phyloP scores from a whole-genome alignment of 768 basidiomycete species.

The Naganishia vishniacii region DNA sequence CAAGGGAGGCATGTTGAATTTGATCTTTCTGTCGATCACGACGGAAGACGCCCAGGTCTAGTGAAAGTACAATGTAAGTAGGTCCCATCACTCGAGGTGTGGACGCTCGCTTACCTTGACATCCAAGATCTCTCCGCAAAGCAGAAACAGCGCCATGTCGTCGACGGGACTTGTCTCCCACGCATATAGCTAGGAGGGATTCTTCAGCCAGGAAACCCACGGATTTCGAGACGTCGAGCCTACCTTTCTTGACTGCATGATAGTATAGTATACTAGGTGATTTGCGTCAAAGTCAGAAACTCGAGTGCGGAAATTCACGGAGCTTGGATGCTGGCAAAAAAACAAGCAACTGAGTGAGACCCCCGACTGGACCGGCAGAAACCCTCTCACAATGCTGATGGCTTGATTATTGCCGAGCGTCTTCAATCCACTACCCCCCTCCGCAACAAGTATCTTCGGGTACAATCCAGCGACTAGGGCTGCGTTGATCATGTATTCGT shows the following conservation, averaged over 20 bases:
- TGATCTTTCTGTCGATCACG: slow-evolving; percentile 78
- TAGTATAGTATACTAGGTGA: slow-evolving; percentile 75
- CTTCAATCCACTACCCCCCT: slow-evolving; percentile 60
- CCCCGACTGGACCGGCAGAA: neutral
- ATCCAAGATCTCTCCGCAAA: slow-evolving; percentile 79
- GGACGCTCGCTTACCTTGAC: slow-evolving; percentile 71
- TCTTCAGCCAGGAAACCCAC: neutral
- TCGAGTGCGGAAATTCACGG: slow-evolving; percentile 73
- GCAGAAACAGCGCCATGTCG: slow-evolving; percentile 68
- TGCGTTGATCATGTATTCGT: slow-evolving; percentile 65
- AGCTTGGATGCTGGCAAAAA: slow-evolving; percentile 65
- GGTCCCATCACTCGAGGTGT: neutral
- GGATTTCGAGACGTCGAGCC: slow-evolving; percentile 30
- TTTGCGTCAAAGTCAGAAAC: slow-evolving; percentile 66
- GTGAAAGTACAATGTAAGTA: neutral
- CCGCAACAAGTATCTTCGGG: slow-evolving; percentile 78
- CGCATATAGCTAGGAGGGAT: slow-evolving; percentile 39
- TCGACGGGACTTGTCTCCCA: slow-evolving; percentile 92
- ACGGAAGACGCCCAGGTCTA: slow-evolving; percentile 69
- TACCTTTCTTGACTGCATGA: slow-evolving; percentile 90
- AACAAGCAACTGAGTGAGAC: neutral
- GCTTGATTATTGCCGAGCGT: slow-evolving; percentile 75
- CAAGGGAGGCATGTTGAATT: slow-evolving; percentile 64
- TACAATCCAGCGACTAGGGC: slow-evolving; percentile 81
- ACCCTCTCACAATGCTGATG: slow-evolving; percentile 57